These are phyloP conservation scores for Cyberlindnera euphorbiiphila DNA, from an alignment of 805 yeast species.

Conservation along the genomic window DNA sequence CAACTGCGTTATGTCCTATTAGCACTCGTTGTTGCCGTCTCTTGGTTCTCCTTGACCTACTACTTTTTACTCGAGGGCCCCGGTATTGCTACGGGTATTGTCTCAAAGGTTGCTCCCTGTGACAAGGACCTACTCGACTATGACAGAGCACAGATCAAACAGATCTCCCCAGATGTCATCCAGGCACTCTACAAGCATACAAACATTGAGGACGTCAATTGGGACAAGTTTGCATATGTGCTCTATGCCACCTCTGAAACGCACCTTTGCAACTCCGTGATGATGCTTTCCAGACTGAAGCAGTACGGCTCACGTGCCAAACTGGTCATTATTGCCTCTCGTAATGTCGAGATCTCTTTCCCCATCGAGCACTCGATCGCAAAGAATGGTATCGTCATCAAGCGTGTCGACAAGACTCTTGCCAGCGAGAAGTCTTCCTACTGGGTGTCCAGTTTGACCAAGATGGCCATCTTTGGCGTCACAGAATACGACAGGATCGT, in stretches of 20 bases:
- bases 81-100: no score
- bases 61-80: no score
- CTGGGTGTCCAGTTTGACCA: slow-evolving; percentile 54
- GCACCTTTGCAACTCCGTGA: slow-evolving; percentile 48
- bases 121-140: slow-evolving; percentile 14
- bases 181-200: slow-evolving; percentile 16
- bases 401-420: slow-evolving; percentile 3
- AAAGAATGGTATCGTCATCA: slow-evolving; percentile 15
- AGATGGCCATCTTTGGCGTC: slow-evolving; percentile 47
- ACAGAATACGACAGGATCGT: slow-evolving; percentile 48
- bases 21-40: no score
- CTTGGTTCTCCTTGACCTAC: no score
- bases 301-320: slow-evolving; percentile 39
- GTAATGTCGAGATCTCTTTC: not conserved
- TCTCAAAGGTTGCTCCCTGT: no score
- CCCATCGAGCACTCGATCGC: slow-evolving; percentile 22
- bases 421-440: not conserved
- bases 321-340: slow-evolving; percentile 39
- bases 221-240: slow-evolving; percentile 51
- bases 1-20: no score
- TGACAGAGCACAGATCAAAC: slow-evolving; percentile 20
- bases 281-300: slow-evolving; percentile 40
- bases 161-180: slow-evolving; percentile 21
- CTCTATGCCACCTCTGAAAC: slow-evolving; percentile 54
- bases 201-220: slow-evolving; percentile 28